Evolutionary conservation across 1,139 yeast genomes (phyloP).

Genomic region (Geotrichum australiense): DNA sequence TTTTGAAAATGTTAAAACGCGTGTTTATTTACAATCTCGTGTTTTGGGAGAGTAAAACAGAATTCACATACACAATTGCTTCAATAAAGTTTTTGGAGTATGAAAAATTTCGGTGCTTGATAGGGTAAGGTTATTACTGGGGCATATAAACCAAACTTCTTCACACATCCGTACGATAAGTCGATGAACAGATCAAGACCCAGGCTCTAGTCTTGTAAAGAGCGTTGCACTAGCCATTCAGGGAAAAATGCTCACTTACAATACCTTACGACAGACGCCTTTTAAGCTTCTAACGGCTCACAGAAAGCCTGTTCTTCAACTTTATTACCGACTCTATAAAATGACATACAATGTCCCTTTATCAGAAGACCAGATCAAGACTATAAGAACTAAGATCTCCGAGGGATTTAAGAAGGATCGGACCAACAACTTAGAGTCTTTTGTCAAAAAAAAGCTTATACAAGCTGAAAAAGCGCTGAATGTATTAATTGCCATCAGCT

Average conservation of each 20-base stretch:
- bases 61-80: too few relatives aligned
- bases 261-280: constrained; percentile 11
- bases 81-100: too few relatives aligned
- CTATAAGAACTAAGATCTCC: constrained; percentile 9
- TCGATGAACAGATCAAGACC: background rate
- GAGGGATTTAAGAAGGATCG: constrained; percentile 10
- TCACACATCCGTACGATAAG: background rate
- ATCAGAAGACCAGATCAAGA: constrained; percentile 5
- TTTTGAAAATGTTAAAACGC: too few relatives aligned
- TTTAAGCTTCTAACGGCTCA: constrained; percentile 16
- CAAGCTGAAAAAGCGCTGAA: constrained; percentile 9
- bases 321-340: constrained; percentile 12
- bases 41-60: too few relatives aligned
- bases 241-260: background rate
- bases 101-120: too few relatives aligned
- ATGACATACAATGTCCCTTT: constrained; percentile 15
- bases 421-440: constrained; percentile 9
- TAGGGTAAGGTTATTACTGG: background rate
- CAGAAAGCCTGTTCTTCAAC: constrained; percentile 12
- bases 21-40: too few relatives aligned
- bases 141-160: background rate
- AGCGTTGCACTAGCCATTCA: background rate
- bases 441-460: constrained; percentile 1
- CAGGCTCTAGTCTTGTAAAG: background rate
- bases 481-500: constrained; percentile 7